phyloP scores from a whole-genome alignment of 129 eudicot species.

The Kitagawia praeruptora region DNA sequence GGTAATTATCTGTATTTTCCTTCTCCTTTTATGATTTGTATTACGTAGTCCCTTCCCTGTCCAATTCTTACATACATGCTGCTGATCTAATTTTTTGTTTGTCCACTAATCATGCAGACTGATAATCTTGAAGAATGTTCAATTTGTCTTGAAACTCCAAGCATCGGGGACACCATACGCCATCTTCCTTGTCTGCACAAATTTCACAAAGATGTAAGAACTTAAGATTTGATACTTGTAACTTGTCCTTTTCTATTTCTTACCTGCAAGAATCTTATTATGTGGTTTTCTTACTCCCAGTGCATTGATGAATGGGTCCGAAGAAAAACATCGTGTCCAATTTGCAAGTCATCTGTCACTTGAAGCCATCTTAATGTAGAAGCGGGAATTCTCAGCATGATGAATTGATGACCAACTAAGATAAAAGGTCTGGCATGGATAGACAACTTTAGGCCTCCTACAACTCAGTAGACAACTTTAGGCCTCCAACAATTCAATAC shows the following conservation, averaged over 20 bases:
- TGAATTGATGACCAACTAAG: neutral
- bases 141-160: constrained; percentile 80
- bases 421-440: neutral
- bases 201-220: constrained; percentile 90
- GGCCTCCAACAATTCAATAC: neutral
- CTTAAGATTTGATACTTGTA: neutral
- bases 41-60: neutral
- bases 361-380: constrained; percentile 17
- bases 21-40: neutral
- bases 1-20: neutral
- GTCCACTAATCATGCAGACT: constrained; percentile 31
- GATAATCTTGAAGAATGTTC: constrained; percentile 79
- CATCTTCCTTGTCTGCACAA: constrained; percentile 95
- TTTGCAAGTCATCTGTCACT: constrained; percentile 83
- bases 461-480: neutral
- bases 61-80: neutral
- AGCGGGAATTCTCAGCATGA: neutral
- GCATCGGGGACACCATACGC: constrained; percentile 72
- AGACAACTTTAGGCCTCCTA: neutral
- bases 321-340: constrained; percentile 81
- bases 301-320: constrained; percentile 96
- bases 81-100: neutral
- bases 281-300: constrained; percentile 28
- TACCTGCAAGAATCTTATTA: neutral
- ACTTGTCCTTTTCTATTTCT: neutral